Evolutionary conservation across 805 yeast genomes (phyloP), one percentile per base, ranked within the genome.

Genomic region (Hanseniaspora pseudoguilliermondii): DNA sequence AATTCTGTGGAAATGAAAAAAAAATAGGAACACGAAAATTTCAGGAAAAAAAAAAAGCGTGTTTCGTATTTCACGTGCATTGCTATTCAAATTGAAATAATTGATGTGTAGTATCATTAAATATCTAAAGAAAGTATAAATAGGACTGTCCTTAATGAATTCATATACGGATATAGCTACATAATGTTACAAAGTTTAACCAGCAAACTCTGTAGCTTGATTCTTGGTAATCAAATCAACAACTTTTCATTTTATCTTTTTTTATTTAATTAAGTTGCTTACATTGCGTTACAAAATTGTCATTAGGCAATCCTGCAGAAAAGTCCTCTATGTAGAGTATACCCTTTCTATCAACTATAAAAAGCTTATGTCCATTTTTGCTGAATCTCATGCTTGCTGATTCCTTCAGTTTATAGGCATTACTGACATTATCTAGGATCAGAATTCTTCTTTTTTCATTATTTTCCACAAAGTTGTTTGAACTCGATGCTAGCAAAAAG

Each of bases 271-370:
- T 73, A 16, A 81, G 69, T 42, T 81, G 77, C 65, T 82, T 83
- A 69, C 86, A 81, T 64, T 83, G 78, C 2, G 84, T 77, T 8
- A 84, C 82, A 18, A 81, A 83, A 25, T 75, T 76, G 61, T 80
- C 81, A 59, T 81, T 82, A 13, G 93, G 93, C 23, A 82, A 68
- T 2, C 95, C 96, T 54, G 88, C 90, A 15, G 93, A 85, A 69
- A 89, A 90, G 69, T 90, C 97, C 61, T 85, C 86, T 35, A 89
- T 78, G 59, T 82, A 82, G 47, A 89, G 70, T 0, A 80, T 68
- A 0, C 97, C 97, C 63, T 85, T 86, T 42, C 96, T 72, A 67
- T 90, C 97, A 16, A 88, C 75, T 4, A 81, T 76, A 61, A 80
- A 83, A 20, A 90, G 71, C 59, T 81, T 81, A 49, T 89, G 89